These are phyloP conservation scores for Vigna hirtella DNA, from an alignment of 306 rosid genomes.

Conservation along the genomic window DNA sequence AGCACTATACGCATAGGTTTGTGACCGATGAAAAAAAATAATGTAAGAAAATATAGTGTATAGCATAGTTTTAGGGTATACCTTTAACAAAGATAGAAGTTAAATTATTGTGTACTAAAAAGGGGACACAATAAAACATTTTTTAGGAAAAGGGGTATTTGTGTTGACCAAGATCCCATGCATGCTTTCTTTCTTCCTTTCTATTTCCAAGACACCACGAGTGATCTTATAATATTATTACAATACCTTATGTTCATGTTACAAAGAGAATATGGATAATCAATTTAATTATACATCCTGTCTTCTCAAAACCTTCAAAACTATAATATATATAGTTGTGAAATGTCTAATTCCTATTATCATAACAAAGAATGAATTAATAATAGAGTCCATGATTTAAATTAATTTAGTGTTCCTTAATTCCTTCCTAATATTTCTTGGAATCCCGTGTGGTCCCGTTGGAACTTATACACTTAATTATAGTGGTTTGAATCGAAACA, in stretches of 20 bases:
- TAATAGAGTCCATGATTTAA: neutral
- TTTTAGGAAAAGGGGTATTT: slow-evolving; percentile 50
- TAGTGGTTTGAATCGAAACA: neutral
- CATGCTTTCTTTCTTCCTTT: slow-evolving; percentile 48
- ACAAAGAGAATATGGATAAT: neutral
- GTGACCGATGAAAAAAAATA: slow-evolving; percentile 35
- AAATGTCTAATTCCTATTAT: slow-evolving; percentile 60
- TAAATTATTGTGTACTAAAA: slow-evolving; percentile 12
- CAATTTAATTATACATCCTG: slow-evolving; percentile 50
- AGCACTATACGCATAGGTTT: slow-evolving; percentile 49
- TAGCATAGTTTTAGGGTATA: slow-evolving; percentile 30
- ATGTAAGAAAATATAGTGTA: neutral
- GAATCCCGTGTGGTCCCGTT: slow-evolving; percentile 5
- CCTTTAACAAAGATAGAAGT: slow-evolving; percentile 10
- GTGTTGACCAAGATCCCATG: slow-evolving; percentile 59
- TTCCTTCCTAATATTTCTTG: neutral
- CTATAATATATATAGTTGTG: too few species aligned
- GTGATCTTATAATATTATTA: slow-evolving; percentile 46
- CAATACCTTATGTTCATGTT: neutral
- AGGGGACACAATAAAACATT: slow-evolving; percentile 54
- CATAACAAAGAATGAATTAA: slow-evolving; percentile 16
- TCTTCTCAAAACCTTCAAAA: slow-evolving; percentile 50
- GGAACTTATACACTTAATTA: slow-evolving; percentile 22
- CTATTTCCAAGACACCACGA: slow-evolving; percentile 78
- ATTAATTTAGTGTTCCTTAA: neutral